These are phyloP conservation scores for Porodaedalea pini DNA, from an alignment of 1,284 basidiomycete genomes.

Conservation along the genomic window DNA sequence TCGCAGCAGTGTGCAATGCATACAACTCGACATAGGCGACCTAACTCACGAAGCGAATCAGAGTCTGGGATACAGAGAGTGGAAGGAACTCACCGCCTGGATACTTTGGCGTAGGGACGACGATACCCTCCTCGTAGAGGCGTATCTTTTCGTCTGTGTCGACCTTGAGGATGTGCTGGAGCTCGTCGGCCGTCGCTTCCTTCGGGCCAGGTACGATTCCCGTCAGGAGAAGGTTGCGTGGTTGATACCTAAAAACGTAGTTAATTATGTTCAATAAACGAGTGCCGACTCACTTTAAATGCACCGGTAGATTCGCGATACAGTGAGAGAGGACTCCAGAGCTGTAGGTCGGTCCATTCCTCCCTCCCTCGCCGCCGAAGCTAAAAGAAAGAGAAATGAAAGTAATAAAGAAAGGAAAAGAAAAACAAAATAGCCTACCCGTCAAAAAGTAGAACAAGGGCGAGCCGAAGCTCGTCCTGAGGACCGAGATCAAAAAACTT, in stretches of 20 bases:
- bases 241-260: constrained; percentile 14
- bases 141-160: constrained; percentile 1
- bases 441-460: constrained; percentile 10
- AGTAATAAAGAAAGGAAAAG: not conserved
- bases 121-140: constrained; percentile 6
- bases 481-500: constrained; percentile 18
- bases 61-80: not conserved
- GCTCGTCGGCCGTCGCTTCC: constrained; percentile 18
- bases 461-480: constrained; percentile 19
- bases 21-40: not conserved
- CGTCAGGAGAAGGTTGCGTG: constrained; percentile 17
- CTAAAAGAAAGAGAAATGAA: not conserved
- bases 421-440: constrained; percentile 19
- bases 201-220: constrained; percentile 19
- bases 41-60: too few relatives aligned
- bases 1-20: constrained; percentile 12
- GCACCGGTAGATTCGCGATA: constrained; percentile 2
- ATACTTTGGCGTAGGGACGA: not conserved
- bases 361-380: constrained; percentile 3
- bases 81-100: not conserved
- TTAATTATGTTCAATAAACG: not conserved
- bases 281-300: constrained; percentile 3
- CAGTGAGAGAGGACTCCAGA: constrained; percentile 14
- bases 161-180: constrained; percentile 11
- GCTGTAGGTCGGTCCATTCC: constrained; percentile 10